Conservation (phyloP, 257 asterid species). For the Primulina huaijiensis region DNA sequence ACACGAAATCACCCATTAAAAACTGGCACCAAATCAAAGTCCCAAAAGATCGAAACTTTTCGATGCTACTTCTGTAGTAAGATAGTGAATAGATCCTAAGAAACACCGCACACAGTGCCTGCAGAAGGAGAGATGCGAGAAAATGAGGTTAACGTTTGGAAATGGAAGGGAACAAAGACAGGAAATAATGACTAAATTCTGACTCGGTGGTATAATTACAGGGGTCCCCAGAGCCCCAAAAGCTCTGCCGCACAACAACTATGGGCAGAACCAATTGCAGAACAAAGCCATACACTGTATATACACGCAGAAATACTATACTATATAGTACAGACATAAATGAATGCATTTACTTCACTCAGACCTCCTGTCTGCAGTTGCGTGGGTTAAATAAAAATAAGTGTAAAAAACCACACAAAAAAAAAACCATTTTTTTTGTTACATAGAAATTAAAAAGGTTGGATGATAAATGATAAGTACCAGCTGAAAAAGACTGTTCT, state of each 20-base stretch:
- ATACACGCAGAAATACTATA: conserved; percentile 13
- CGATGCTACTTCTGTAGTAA: neutral
- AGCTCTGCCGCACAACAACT: conserved; percentile 59
- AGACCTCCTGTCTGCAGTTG: conserved; percentile 34
- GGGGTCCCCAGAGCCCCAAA: conserved; percentile 53
- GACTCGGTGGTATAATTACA: conserved; percentile 35
- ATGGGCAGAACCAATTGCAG: conserved; percentile 36
- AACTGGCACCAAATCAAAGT: neutral
- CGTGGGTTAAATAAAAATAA: conserved; percentile 18
- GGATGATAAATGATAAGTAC: conserved; percentile 32
- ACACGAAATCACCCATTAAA: conserved; percentile 10
- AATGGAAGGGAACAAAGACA: neutral
- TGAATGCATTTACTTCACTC: conserved; percentile 40
- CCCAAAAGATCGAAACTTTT: neutral
- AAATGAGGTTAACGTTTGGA: neutral
- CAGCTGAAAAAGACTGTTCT: neutral
- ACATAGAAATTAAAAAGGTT: conserved; percentile 3
- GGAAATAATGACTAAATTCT: conserved; percentile 14
- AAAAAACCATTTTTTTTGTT: conserved; percentile 6
- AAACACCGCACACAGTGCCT: conserved; percentile 8
- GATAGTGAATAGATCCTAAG: neutral
- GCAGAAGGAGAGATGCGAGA: neutral
- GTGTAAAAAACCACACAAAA: neutral
- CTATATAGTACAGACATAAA: conserved; percentile 16
- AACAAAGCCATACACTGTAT: conserved; percentile 15